Evolutionary conservation across 768 basidiomycete genomes (phyloP).

Genomic region (Leccinellum albellum): DNA sequence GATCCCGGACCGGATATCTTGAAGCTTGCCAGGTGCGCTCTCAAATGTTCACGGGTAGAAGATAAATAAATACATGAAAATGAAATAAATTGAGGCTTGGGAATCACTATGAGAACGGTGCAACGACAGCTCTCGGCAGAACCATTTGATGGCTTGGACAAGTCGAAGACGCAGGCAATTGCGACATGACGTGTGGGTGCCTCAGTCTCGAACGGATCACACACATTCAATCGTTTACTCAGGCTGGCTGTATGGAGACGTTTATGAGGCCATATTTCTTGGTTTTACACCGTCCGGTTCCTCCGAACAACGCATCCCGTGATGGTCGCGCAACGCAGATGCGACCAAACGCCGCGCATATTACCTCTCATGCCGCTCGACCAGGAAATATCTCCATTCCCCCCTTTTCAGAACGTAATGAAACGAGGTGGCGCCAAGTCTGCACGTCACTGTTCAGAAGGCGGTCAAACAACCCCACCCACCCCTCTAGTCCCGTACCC

Average conservation of each 20-base stretch:
- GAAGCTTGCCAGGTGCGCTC: not conserved
- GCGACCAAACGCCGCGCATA: slow-evolving; percentile 10
- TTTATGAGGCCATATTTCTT: slow-evolving; percentile 7
- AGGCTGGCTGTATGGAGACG: not conserved
- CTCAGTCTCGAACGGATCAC: not conserved
- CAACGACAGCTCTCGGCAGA: not conserved
- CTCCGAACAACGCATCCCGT: not conserved
- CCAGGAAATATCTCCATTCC: not conserved
- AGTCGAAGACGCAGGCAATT: not conserved
- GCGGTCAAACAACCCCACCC: not conserved
- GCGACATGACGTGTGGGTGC: not conserved
- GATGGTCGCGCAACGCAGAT: not conserved
- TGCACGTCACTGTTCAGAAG: not conserved
- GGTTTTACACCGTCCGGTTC: not conserved
- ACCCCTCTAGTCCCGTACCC: slow-evolving; percentile 7
- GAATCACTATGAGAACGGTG: slow-evolving; percentile 9
- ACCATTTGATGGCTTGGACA: slow-evolving; percentile 1
- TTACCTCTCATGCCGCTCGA: slow-evolving; percentile 2
- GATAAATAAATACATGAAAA: not conserved
- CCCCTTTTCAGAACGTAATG: slow-evolving; percentile 9
- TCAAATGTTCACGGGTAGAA: not conserved
- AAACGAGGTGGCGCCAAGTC: not conserved
- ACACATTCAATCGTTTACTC: not conserved
- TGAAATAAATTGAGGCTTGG: not conserved
- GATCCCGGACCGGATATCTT: not conserved